Evolutionary conservation across 495 filamentous ascomycete species (phyloP).

Genomic region (Neurospora sp.): DNA sequence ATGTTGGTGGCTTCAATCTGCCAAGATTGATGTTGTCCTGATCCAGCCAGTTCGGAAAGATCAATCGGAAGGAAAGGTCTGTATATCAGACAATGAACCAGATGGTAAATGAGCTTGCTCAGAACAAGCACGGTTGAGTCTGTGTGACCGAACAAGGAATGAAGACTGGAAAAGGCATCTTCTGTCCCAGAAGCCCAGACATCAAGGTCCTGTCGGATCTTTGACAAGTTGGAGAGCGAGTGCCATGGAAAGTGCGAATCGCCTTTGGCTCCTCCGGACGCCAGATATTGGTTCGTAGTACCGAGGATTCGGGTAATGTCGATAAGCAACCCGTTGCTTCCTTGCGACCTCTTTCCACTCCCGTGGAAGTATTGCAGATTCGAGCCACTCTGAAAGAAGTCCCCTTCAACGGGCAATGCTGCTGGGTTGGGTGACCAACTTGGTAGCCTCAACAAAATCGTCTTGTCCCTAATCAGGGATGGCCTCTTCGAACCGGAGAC

Average conservation of each 20-base stretch:
- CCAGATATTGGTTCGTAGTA: constrained; percentile 73
- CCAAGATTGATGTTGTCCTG: constrained; percentile 80
- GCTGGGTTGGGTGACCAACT: constrained; percentile 50
- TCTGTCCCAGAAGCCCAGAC: constrained; percentile 74
- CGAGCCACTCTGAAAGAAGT: constrained; percentile 64
- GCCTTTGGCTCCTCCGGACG: constrained; percentile 74
- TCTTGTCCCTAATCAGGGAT: constrained; percentile 63
- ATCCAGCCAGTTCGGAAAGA: constrained; percentile 63
- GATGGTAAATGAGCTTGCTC: constrained; percentile 74
- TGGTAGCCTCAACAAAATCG: constrained; percentile 60
- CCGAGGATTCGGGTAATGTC: constrained; percentile 75
- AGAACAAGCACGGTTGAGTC: constrained; percentile 70
- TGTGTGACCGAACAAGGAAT: constrained; percentile 62
- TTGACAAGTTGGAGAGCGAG: constrained; percentile 69
- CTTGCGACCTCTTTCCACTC: constrained; percentile 54
- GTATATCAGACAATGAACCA: constrained; percentile 77
- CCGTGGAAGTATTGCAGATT: constrained; percentile 60
- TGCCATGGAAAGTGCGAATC: constrained; percentile 89
- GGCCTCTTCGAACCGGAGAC: constrained; percentile 70
- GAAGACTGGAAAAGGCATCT: constrained; percentile 65
- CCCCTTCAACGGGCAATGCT: constrained; percentile 53
- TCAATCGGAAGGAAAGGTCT: constrained; percentile 78
- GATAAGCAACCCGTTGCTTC: constrained; percentile 63
- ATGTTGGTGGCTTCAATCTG: constrained; percentile 81
- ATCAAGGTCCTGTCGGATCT: constrained; percentile 76